phyloP scores from a whole-genome alignment of 176 grass and related monocot species.

The Alopecurus myosuroides region DNA sequence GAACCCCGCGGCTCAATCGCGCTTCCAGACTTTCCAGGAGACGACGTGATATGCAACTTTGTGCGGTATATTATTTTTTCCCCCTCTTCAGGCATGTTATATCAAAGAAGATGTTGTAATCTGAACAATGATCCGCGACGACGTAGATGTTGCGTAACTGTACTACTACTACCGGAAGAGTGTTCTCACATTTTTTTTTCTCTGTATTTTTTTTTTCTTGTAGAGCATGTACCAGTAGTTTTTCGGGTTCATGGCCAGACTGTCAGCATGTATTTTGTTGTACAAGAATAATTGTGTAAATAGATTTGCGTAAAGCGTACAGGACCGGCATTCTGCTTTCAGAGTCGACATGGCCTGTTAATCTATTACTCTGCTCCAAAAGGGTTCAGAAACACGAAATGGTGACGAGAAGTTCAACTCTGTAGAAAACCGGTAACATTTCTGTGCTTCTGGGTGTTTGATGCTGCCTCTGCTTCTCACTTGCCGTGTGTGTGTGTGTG shows the following conservation, averaged over 20 bases:
- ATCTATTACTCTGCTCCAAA: background rate
- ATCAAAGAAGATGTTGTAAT: conserved; percentile 24
- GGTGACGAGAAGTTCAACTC: background rate
- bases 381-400: background rate
- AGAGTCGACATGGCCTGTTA: background rate
- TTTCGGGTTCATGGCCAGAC: background rate
- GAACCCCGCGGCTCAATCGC: conserved; percentile 64
- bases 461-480: background rate
- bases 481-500: background rate
- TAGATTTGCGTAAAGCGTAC: conserved; percentile 28
- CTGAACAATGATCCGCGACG: conserved; percentile 26
- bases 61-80: background rate
- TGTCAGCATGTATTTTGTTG: conserved; percentile 32
- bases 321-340: background rate
- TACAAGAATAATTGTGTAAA: conserved; percentile 42
- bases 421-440: conserved; percentile 12
- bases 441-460: background rate
- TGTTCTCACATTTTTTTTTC: background rate
- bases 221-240: conserved; percentile 25
- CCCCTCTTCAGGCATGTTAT: conserved; percentile 1
- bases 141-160: conserved; percentile 7
- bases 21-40: conserved; percentile 69
- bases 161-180: background rate
- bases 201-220: background rate
- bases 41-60: conserved; percentile 29